These are phyloP conservation scores for Fusarium poae DNA, from an alignment of 2,329 filamentous ascomycete genomes.

Conservation along the genomic window DNA sequence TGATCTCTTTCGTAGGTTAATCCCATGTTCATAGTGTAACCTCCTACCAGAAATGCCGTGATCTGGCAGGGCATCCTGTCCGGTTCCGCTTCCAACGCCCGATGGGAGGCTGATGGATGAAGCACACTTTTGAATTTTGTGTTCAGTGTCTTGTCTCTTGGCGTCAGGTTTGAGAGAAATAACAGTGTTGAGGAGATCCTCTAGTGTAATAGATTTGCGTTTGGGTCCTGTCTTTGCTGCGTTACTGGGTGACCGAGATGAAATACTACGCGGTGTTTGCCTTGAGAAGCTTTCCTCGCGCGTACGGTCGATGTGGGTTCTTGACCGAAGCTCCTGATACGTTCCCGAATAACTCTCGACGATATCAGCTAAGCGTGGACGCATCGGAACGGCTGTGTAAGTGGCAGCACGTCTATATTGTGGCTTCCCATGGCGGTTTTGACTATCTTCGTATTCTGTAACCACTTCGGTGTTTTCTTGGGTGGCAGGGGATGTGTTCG, in stretches of 20 bases:
- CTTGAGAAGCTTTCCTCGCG: background rate
- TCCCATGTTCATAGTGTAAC: slow-evolving; percentile 50
- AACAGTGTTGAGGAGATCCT: slow-evolving; percentile 10
- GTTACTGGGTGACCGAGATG: slow-evolving; percentile 34
- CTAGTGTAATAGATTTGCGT: background rate
- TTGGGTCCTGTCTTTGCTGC: background rate
- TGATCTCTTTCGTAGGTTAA: slow-evolving; percentile 64
- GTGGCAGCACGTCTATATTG: slow-evolving; percentile 47
- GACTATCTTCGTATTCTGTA: slow-evolving; percentile 13
- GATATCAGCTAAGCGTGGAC: slow-evolving; percentile 47
- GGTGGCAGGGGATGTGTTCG: slow-evolving; percentile 8
- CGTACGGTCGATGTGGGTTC: background rate
- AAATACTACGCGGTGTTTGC: slow-evolving; percentile 18
- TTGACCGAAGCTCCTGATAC: slow-evolving; percentile 20
- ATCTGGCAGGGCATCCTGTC: slow-evolving; percentile 46
- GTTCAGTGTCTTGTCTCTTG: background rate
- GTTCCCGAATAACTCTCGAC: slow-evolving; percentile 48
- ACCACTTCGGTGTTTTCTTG: slow-evolving; percentile 26
- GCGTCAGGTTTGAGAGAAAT: background rate
- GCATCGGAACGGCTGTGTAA: slow-evolving; percentile 37
- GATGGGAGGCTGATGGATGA: slow-evolving; percentile 11
- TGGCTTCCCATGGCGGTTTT: slow-evolving; percentile 20
- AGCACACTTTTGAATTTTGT: slow-evolving; percentile 3
- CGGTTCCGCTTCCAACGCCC: slow-evolving; percentile 29
- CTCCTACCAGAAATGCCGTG: slow-evolving; percentile 45